Base-by-base conservation (phyloP, 345 rosid species). In the Eucalyptus curtisii region DNA sequence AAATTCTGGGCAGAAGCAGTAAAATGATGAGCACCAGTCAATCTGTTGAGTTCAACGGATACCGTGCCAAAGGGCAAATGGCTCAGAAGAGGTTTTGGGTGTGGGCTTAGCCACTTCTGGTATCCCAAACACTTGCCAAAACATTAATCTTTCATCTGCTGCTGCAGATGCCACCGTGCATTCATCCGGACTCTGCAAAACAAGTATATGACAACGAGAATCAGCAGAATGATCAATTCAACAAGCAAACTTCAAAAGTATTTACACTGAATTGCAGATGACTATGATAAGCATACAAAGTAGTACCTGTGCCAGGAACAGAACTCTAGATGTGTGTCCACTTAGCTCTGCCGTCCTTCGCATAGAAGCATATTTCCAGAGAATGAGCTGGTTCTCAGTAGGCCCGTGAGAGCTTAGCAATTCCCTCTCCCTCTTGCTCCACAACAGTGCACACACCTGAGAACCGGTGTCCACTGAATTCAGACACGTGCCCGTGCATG, bases 311-410 rank as follows among this genome's bases (percentile, higher is more conserved):
- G 93, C 91, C 93, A 90, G 89, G 89, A 90, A 93, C 12, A 94
- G 91, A 15, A 94, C 94, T 81, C 94, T 92, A 11, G 93, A 92
- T 4, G 93, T 91, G 53, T 93, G 93, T 11, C 94, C 94, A 47
- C 87, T 93, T 33, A 94, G 91, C 90, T 94, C 93, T 3, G 90
- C 90, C 88, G 92, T 91, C 88, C 91, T 94, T 89, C 87, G 88
- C 94, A 92, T 93, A 8, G 94, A 93, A 13, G 94, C 92, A 52
- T 93, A 93, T 59, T 91, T 93, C 94, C 94, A 94, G 8, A 94
- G 89, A 22, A 90, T 91, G 88, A 92, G 94, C 68, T 92, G 94
- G 88, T 94, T 91, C 88, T 90, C 76, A 5, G 91, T 86, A 55
- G 89, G 89, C 25, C 94, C 95, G 57, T 92, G 93, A 86, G 93